These are phyloP conservation scores for Aurantiochytrium sp. DNA, from an alignment of 108 stramenopile genomes.

Conservation along the genomic window DNA sequence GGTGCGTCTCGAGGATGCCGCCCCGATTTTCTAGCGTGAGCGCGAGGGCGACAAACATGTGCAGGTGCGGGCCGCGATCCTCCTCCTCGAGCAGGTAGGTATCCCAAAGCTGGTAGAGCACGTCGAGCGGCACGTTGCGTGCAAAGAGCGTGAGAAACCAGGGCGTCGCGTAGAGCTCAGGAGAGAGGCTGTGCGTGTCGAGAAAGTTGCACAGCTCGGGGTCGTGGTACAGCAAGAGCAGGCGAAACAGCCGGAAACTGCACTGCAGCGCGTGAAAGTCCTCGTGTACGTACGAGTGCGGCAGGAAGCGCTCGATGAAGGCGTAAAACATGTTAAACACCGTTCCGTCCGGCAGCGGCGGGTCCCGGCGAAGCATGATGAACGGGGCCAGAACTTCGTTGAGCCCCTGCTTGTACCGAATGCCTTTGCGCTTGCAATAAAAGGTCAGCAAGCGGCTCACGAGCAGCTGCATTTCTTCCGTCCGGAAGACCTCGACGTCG, in stretches of 20 bases:
- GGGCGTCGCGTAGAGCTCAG: constrained; percentile 57
- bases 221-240: constrained; percentile 49
- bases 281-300: constrained; percentile 45
- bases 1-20: background rate
- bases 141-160: constrained; percentile 55
- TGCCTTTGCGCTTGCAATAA: constrained; percentile 48
- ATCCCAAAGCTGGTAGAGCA: constrained; percentile 14
- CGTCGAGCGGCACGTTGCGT: background rate
- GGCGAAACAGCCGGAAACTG: constrained; percentile 48
- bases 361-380: constrained; percentile 40
- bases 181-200: constrained; percentile 48
- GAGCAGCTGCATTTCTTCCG: background rate
- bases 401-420: constrained; percentile 53
- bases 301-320: constrained; percentile 48
- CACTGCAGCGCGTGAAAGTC: constrained; percentile 49
- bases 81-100: background rate
- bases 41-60: constrained; percentile 13
- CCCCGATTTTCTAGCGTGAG: background rate
- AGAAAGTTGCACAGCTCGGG: constrained; percentile 47
- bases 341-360: constrained; percentile 41
- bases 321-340: constrained; percentile 42
- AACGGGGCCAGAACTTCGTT: constrained; percentile 58
- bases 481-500: background rate
- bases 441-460: constrained; percentile 31
- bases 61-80: background rate